These are phyloP conservation scores for Mrakia blollopis DNA, from an alignment of 768 basidiomycete species.

Conservation along the genomic window DNA sequence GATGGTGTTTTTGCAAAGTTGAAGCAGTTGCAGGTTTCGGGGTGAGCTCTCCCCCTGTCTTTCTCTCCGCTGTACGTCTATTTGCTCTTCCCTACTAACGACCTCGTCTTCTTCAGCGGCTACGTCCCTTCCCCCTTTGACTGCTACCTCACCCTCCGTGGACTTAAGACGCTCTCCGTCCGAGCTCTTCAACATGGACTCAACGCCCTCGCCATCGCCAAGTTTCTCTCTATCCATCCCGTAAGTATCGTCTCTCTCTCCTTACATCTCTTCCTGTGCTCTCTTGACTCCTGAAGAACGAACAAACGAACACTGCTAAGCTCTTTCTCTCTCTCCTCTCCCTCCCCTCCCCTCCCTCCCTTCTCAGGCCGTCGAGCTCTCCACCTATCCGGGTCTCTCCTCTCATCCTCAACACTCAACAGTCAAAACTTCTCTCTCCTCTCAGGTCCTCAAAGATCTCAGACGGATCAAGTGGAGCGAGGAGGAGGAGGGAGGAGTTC, in stretches of 20 bases:
- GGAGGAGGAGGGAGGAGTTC: constrained; percentile 57
- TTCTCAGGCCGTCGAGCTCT: constrained; percentile 69
- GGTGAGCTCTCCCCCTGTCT: background rate
- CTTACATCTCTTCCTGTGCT: too few relatives aligned
- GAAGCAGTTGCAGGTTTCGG: constrained; percentile 83
- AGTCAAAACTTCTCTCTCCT: constrained; percentile 57
- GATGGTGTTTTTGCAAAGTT: constrained; percentile 57
- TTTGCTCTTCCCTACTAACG: background rate
- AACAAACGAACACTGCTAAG: too few relatives aligned
- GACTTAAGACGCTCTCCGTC: constrained; percentile 83
- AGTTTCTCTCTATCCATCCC: constrained; percentile 52
- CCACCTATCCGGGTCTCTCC: constrained; percentile 78
- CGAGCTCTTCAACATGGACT: constrained; percentile 80
- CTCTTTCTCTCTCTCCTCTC: too few relatives aligned
- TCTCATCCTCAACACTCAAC: constrained; percentile 63
- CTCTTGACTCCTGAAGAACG: too few relatives aligned
- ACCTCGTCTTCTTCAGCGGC: constrained; percentile 36
- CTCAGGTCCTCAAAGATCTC: constrained; percentile 54
- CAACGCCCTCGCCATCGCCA: constrained; percentile 72
- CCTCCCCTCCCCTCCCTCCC: too few relatives aligned
- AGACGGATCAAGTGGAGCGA: constrained; percentile 35
- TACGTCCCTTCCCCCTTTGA: constrained; percentile 64
- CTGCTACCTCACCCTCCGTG: constrained; percentile 82
- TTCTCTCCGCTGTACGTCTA: background rate
- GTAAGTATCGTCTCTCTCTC: too few relatives aligned